A percentile compares a stretch with the other conserved stretches of the same genome.
Evolutionary conservation across 2,329 filamentous ascomycete genomes (phyloP).

Genomic region (Chaetomiaceae sp.): DNA sequence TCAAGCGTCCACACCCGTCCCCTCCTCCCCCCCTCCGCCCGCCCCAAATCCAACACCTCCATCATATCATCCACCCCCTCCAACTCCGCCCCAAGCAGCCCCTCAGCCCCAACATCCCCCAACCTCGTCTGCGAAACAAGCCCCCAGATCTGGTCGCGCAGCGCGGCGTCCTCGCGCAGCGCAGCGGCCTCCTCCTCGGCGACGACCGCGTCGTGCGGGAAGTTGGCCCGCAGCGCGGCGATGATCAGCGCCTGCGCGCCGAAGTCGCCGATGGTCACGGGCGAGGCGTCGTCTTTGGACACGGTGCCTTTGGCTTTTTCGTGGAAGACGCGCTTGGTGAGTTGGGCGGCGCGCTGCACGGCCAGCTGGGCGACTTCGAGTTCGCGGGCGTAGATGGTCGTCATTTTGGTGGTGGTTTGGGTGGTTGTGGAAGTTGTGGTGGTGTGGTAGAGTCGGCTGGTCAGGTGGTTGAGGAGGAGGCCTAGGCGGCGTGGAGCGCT

Average conservation of each 20-base stretch:
- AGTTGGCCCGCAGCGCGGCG: conserved; percentile 45
- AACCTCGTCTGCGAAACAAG: conserved; percentile 54
- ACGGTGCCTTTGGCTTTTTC: conserved; percentile 18
- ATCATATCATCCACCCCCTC: conserved; percentile 63
- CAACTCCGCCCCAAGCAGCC: conserved; percentile 57
- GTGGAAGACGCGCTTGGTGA: conserved; percentile 44
- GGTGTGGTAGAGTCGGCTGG: too few relatives aligned
- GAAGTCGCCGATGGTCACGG: conserved; percentile 56
- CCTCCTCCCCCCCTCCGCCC: conserved; percentile 63
- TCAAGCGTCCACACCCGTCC: conserved; percentile 95
- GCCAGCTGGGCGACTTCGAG: conserved; percentile 75
- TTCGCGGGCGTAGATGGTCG: conserved; percentile 59
- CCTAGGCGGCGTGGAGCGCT: conserved; percentile 1
- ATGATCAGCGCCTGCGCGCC: conserved; percentile 55
- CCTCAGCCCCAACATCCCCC: conserved; percentile 59
- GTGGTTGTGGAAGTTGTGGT: not conserved
- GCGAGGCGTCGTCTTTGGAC: conserved; percentile 29
- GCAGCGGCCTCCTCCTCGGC: conserved; percentile 51
- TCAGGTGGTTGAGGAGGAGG: conserved; percentile 11
- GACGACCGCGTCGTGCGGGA: conserved; percentile 49
- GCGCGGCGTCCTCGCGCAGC: conserved; percentile 38
- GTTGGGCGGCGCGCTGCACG: conserved; percentile 64
- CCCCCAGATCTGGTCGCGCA: conserved; percentile 46
- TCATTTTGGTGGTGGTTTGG: conserved; percentile 1
- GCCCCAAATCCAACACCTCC: conserved; percentile 61